A percentile compares a stretch with the other conserved stretches of the same genome.
These are phyloP conservation scores for Saccharomyces eubayanus DNA, from an alignment of 805 yeast genomes.

Conservation along the genomic window DNA sequence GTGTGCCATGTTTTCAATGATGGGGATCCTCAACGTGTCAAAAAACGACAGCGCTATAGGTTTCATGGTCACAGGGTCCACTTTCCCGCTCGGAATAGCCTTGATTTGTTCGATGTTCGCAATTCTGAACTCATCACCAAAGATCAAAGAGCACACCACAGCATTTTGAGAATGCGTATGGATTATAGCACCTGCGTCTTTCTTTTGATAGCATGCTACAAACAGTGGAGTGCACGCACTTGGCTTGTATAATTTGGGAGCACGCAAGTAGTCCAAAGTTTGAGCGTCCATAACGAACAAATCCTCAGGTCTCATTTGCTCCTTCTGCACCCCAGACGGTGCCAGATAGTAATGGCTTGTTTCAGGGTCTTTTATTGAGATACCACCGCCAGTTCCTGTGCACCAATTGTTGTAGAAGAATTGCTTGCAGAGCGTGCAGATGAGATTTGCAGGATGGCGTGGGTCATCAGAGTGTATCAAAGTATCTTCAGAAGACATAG, in stretches of 20 bases:
- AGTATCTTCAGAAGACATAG: conserved; percentile 12
- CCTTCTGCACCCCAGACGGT: conserved; percentile 96
- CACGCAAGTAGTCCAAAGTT: conserved; percentile 43
- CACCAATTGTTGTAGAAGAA: conserved; percentile 85
- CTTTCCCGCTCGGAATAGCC: conserved; percentile 67
- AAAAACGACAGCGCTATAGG: conserved; percentile 59
- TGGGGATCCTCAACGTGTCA: conserved; percentile 77
- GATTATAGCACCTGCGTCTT: conserved; percentile 84
- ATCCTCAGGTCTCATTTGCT: conserved; percentile 71
- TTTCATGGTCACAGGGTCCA: conserved; percentile 34
- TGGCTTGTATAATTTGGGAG: conserved; percentile 69
- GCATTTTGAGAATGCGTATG: conserved; percentile 92
- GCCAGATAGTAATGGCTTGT: conserved; percentile 61
- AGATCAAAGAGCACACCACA: conserved; percentile 68
- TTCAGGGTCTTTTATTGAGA: conserved; percentile 48
- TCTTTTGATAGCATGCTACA: conserved; percentile 54
- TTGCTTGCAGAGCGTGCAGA: conserved; percentile 68
- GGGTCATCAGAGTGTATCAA: conserved; percentile 38
- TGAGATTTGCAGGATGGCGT: conserved; percentile 72
- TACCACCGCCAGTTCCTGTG: conserved; percentile 95
- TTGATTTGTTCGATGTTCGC: conserved; percentile 85
- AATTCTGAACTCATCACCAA: conserved; percentile 63
- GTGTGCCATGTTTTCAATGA: conserved; percentile 81
- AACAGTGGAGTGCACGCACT: conserved; percentile 91
- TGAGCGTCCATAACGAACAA: conserved; percentile 66